Evolutionary conservation across 108 stramenopile species (phyloP), one percentile per base, ranked within the genome.

Genomic region (Bacterosira constricta): DNA sequence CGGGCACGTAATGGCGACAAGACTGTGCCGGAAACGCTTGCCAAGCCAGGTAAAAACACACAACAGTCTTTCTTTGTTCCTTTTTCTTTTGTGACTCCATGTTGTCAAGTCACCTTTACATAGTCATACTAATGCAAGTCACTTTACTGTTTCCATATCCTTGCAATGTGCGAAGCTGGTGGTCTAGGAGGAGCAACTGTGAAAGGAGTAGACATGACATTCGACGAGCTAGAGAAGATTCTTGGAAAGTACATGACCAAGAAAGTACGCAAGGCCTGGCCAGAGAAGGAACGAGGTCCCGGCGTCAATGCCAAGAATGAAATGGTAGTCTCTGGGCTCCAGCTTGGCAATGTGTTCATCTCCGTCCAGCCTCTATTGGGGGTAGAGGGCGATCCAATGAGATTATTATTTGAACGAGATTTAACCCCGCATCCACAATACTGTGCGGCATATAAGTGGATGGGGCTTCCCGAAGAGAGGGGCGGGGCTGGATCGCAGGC

Each of bases 351-450:
- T 69, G 71, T 95, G 9, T 95, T 64, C 55, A 73, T 95, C 31
- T 84, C 83, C 25, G 90, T 95, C 26, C 94, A 95, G 58, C 94
- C 94, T 31, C 73, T 92, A 50, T 69, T 95, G 4, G 94, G 94
- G 6, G 73, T 95, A 2, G 94, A 95, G 71, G 94, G 94, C 8
- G 94, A 95, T 83, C 94, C 94, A 0, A 95, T 95, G 94, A 61
- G 94, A 18, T 66, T 95, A 0, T 63, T 95, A 13, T 95, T 95
- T 66, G 84, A 92, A 75, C 68, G 94, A 25, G 90, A 95, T 57
- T 61, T 95, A 42, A 95, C 94, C 0, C 94, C 94, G 3, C 94
- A 95, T 66, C 94, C 94, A 8, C 94, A 95, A 65, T 95, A 95
- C 72, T 83, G 79, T 32, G 94, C 94, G 0, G 78, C 79, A 20